These are phyloP conservation scores for Phyllosticta citrichinensis DNA, from an alignment of 2,329 filamentous ascomycete genomes.

Conservation along the genomic window DNA sequence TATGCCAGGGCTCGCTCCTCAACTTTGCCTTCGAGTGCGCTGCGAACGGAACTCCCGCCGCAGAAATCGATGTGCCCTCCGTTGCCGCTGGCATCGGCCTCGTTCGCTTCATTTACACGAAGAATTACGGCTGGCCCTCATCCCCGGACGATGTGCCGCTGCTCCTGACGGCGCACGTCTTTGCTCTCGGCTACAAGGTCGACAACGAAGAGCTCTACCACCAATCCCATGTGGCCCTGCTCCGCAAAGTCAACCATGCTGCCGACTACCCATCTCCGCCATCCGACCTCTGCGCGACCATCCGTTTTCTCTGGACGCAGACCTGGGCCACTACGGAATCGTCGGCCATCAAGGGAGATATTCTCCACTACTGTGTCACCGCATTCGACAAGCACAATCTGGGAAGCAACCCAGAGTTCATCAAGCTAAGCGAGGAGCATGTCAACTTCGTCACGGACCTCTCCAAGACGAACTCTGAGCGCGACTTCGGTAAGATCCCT, in stretches of 20 bases:
- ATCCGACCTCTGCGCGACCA: slow-evolving; percentile 29
- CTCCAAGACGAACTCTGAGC: slow-evolving; percentile 26
- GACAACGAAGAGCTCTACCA: slow-evolving; percentile 30
- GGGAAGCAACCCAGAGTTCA: slow-evolving; percentile 26
- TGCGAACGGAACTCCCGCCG: slow-evolving; percentile 17
- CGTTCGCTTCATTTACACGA: slow-evolving; percentile 33
- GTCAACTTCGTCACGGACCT: slow-evolving; percentile 32
- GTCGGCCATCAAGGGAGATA: slow-evolving; percentile 24
- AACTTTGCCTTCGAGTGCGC: slow-evolving; percentile 31
- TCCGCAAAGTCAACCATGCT: slow-evolving; percentile 28
- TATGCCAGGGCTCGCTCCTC: slow-evolving; percentile 28
- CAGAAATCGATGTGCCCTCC: slow-evolving; percentile 30
- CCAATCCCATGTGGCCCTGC: slow-evolving; percentile 30
- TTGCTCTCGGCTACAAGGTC: slow-evolving; percentile 31
- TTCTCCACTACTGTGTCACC: slow-evolving; percentile 35
- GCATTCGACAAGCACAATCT: slow-evolving; percentile 30
- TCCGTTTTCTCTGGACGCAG: slow-evolving; percentile 26
- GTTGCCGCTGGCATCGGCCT: slow-evolving; percentile 25
- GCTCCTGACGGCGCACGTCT: slow-evolving; percentile 32
- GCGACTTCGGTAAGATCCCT: slow-evolving; percentile 28
- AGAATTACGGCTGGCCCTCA: slow-evolving; percentile 19
- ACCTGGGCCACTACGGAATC: slow-evolving; percentile 11
- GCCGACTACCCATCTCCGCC: slow-evolving; percentile 29
- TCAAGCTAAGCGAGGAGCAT: slow-evolving; percentile 25
- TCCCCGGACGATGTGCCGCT: slow-evolving; percentile 15